Conservation (phyloP, 2,329 filamentous ascomycete genomes). For the Alternaria arborescens region DNA sequence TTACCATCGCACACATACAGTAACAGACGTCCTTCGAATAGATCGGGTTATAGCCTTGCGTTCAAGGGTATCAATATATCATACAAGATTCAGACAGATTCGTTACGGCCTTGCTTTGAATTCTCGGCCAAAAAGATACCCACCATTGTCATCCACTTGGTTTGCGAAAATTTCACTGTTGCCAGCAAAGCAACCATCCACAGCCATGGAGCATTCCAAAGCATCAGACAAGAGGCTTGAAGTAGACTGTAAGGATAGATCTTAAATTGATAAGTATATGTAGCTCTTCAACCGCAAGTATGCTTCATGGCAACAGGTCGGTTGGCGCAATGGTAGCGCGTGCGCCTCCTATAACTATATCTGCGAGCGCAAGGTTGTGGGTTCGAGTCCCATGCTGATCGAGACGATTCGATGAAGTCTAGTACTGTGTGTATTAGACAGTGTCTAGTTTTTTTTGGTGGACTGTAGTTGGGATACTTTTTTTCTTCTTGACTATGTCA, state of each 20-base stretch:
- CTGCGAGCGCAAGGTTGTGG: constrained; percentile 45
- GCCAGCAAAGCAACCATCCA: background rate
- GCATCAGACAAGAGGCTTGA: background rate
- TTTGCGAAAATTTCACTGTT: background rate
- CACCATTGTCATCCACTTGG: background rate
- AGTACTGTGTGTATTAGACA: background rate
- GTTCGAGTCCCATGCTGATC: constrained; percentile 51
- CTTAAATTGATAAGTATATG: background rate
- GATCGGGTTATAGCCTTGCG: background rate
- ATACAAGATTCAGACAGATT: background rate
- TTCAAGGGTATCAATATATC: background rate
- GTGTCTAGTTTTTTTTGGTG: background rate
- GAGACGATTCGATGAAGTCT: background rate
- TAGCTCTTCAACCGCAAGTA: background rate
- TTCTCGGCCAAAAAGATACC: background rate
- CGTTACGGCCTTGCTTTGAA: background rate
- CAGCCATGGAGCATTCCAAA: background rate
- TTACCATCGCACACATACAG: background rate
- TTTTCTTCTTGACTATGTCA: background rate
- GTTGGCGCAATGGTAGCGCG: constrained; percentile 53
- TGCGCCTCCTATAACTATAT: constrained; percentile 42
- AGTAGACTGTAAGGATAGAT: background rate
- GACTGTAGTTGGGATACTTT: background rate
- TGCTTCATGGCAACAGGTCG: constrained; percentile 27
- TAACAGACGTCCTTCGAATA: background rate